Base-by-base conservation (phyloP, 202 grass and related monocot species). In the Cymbopogon flexuosus region DNA sequence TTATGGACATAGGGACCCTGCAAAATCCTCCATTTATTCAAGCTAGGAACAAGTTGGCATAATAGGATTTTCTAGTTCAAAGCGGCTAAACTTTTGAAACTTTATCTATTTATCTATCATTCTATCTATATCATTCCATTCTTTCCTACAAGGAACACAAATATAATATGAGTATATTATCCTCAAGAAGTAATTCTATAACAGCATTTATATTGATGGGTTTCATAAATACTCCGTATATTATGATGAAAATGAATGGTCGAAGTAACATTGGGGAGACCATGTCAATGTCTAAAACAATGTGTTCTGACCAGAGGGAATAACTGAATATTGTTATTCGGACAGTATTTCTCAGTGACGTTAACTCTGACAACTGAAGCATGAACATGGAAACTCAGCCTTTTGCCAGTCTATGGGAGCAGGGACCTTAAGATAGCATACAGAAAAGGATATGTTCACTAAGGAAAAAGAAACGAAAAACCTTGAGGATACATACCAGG, bases 401-500 rank as follows among this genome's bases (percentile, higher is more conserved):
- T 73, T 74, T 65, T 46, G 24, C 22, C 40, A 18, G 37, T 61
- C 42, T 68, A 72, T 51, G 3, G 24, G 27, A 31, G 24, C 9
- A 62, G 12, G 42, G 2, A 78, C 12, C 15, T 81, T n/a, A 65
- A 54, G 37, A 72, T 62, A 46, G 42, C 46, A 72, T 14, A 73
- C 42, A 78, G 11, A 40, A 66, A 67, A 43, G 11, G 12, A 73
- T 49, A 4, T 73, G 29, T 61, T 63, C 4, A 41, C 43, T 24
- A 68, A 67, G 39, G 3, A 63, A 59, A 56, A 46, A 40, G 16
- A 62, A 33, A 72, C 33, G 68, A 30, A 67, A 54, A 79, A 57
- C 15, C 3, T 30, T 64, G 15, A 77, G 56, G 24, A 77, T 43
- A 82, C 85, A 15, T 88, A 95, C 96, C 86, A 74, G 84, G 86